phyloP scores from a whole-genome alignment of 2,329 filamentous ascomycete species.

The Phialemoniopsis sp. region DNA sequence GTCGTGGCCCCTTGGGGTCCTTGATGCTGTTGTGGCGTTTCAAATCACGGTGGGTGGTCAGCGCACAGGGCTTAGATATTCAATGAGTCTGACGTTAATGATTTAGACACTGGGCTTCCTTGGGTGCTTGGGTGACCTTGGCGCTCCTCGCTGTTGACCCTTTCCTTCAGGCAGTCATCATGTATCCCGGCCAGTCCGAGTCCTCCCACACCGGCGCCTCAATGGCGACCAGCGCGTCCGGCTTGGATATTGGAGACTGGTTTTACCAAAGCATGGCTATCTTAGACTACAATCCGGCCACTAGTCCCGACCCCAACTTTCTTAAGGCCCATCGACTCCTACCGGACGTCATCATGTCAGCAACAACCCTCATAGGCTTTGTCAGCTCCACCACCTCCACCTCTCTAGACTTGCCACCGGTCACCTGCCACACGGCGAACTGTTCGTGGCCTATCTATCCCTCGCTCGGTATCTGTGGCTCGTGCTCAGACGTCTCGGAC shows the following conservation, averaged over 20 bases:
- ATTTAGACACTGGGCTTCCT: slow-evolving; percentile 1
- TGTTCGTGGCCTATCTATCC: slow-evolving; percentile 6
- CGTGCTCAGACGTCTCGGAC: slow-evolving; percentile 5
- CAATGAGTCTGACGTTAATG: too few species aligned
- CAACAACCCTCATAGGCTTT: too few species aligned
- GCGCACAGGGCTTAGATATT: too few species aligned
- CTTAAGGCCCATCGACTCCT: too few species aligned
- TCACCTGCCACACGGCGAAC: slow-evolving; percentile 5
- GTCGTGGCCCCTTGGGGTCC: slow-evolving; percentile 6
- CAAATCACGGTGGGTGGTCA: slow-evolving; percentile 2
- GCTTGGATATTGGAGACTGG: too few species aligned
- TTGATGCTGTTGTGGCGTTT: slow-evolving; percentile 5
- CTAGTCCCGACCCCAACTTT: too few species aligned
- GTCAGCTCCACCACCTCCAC: neutral
- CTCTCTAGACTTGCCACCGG: neutral
- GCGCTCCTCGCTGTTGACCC: slow-evolving; percentile 5
- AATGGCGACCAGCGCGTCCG: too few species aligned
- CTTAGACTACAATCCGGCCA: too few species aligned
- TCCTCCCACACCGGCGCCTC: neutral
- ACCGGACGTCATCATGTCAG: too few species aligned
- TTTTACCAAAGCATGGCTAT: too few species aligned
- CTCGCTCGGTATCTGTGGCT: slow-evolving; percentile 6
- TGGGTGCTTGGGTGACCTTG: slow-evolving; percentile 6
- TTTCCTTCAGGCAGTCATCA: slow-evolving; percentile 6
- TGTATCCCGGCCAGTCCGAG: neutral